Conservation (phyloP, 306 rosid species). For the Elaeagnus macrophylla region DNA sequence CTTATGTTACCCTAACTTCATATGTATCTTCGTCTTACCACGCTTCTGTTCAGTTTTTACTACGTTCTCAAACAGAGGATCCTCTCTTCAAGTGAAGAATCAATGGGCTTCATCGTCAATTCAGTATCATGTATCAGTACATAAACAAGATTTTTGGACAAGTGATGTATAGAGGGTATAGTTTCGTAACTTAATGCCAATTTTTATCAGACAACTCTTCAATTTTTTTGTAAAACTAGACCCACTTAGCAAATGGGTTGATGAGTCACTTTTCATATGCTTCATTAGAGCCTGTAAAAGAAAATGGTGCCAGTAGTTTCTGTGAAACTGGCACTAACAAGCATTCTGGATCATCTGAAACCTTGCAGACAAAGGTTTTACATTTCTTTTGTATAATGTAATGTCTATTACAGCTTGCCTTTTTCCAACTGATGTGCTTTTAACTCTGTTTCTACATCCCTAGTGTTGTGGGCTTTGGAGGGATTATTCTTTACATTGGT, state of each 20-base stretch:
- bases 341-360: too few species aligned
- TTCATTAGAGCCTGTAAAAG: not conserved
- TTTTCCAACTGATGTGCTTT: too few species aligned
- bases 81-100: constrained; percentile 31
- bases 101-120: constrained; percentile 31
- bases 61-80: constrained; percentile 30
- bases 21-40: constrained; percentile 28
- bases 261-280: not conserved
- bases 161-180: constrained; percentile 60
- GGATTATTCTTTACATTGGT: too few species aligned
- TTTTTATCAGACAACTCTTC: constrained; percentile 30
- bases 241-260: not conserved
- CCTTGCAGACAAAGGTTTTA: too few species aligned
- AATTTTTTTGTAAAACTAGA: not conserved
- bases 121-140: constrained; percentile 49
- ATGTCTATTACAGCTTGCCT: too few species aligned
- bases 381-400: too few species aligned
- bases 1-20: constrained; percentile 28
- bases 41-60: constrained; percentile 31
- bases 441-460: too few species aligned
- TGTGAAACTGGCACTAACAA: too few species aligned
- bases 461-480: too few species aligned
- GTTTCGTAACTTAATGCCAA: constrained; percentile 32
- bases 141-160: constrained; percentile 53
- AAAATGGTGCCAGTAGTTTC: too few species aligned